Percentiles rank a stretch among this genome's conserved stretches.
Conservation (phyloP, 192 early-diverging fungal genomes). For the Linnemannia hyalina region DNA sequence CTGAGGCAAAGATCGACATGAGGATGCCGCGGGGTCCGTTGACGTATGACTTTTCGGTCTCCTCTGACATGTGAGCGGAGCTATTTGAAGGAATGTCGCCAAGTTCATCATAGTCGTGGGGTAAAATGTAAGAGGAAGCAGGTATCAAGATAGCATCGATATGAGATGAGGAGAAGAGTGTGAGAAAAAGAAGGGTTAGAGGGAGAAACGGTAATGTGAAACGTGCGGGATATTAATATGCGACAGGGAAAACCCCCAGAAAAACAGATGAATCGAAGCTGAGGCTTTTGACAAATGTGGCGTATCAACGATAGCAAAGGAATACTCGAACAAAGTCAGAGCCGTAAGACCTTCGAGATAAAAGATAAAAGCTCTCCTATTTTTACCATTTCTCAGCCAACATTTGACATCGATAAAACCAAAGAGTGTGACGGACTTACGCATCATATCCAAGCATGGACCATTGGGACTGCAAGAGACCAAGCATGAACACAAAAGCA, state of each 20-base stretch:
- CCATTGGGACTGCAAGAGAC: constrained; percentile 58
- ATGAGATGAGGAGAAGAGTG: background rate
- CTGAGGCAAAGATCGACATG: constrained; percentile 52
- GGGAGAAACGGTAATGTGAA: background rate
- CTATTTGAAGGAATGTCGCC: background rate
- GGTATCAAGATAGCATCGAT: background rate
- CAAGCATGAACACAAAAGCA: constrained; percentile 54
- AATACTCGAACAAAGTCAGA: too few species aligned
- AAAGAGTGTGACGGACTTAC: constrained; percentile 10
- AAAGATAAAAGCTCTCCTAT: background rate
- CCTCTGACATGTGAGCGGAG: constrained; percentile 58
- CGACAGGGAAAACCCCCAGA: background rate
- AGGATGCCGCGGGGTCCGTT: constrained; percentile 56
- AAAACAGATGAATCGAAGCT: background rate
- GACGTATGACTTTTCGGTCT: constrained; percentile 55
- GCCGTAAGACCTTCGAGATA: background rate
- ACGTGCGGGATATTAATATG: background rate
- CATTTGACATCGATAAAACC: background rate
- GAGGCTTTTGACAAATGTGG: background rate
- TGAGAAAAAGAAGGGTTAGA: background rate
- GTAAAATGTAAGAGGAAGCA: background rate
- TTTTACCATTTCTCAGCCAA: background rate
- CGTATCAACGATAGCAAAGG: too few species aligned
- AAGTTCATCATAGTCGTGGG: background rate
- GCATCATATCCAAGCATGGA: constrained; percentile 55